Base-by-base conservation (phyloP, 2,329 filamentous ascomycete genomes). In the Epichloe glyceriae region DNA sequence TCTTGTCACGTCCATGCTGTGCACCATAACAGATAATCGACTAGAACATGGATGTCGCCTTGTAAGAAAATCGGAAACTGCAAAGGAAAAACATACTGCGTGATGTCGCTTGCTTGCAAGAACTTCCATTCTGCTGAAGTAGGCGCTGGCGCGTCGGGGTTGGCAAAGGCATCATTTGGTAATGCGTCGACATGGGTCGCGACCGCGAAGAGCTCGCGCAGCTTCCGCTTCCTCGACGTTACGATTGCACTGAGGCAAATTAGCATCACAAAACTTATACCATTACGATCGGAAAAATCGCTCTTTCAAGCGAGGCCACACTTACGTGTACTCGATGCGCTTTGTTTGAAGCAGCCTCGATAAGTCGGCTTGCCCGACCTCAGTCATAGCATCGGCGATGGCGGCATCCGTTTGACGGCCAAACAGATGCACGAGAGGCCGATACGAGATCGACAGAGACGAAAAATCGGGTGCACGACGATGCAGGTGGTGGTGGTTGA, bases 161-260 rank as follows among this genome's bases (percentile, higher is more conserved):
- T 74, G 61, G 72, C 71, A 64, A 79, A 73, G 66, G 73, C 72
- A 67, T 74, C 70, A 64, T 78, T 75, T 61, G 79, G 78, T 61
- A 82, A 73, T 66, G 73, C 71, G 68, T 80, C 74, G 63, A 75
- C 70, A 68, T 83, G 80, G 67, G 85, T 85, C 74, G 86, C 83
- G 76, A 86, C 80, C 61, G 79, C 77, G 74, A 86, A 95, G 62
- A 95, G 79, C 73, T 93, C 86, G 67, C 85, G 84, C 67, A 95
- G 78, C 76, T 94, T 94, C 70, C 88, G 83, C 80, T 94, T 93
- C 70, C 87, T 85, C 76, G 86, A 88, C 70, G 77, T 78, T 75
- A 86, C 80, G 78, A 85, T 83, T 78, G 78, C 75, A 71, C 82
- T 85, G 65, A 53, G 58, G 55, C 55, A 22, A 40, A 64, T 79